Conservation (phyloP, 2,329 filamentous ascomycete genomes). For the Cladosporium austrohemisphaericum region DNA sequence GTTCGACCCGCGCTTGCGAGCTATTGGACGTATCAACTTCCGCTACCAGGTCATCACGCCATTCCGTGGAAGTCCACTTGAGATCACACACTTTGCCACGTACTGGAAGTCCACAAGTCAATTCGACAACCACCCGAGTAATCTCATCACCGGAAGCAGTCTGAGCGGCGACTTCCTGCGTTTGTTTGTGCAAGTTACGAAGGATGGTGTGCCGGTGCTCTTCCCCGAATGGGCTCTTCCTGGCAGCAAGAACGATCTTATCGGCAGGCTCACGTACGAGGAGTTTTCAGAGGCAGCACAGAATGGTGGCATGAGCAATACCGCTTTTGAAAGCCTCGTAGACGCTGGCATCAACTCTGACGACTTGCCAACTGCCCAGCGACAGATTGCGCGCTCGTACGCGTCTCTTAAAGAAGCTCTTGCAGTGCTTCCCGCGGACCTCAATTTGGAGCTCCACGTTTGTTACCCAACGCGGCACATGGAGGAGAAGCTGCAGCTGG, state of each 20-base stretch:
- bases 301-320: conserved; percentile 25
- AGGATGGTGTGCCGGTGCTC: conserved; percentile 79
- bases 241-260: conserved; percentile 60
- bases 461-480: conserved; percentile 77
- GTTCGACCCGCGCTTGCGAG: conserved; percentile 85
- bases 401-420: conserved; percentile 77
- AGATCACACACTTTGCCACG: conserved; percentile 97
- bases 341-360: conserved; percentile 29
- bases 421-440: conserved; percentile 66
- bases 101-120: conserved; percentile 99
- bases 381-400: conserved; percentile 67
- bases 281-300: conserved; percentile 59
- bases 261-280: conserved; percentile 71
- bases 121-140: conserved; percentile 76
- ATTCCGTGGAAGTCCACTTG: conserved; percentile 84
- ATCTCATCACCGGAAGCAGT: conserved; percentile 90
- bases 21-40: conserved; percentile 92
- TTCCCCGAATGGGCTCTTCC: conserved; percentile 74
- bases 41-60: conserved; percentile 95
- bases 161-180: conserved; percentile 92
- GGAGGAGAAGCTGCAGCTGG: conserved; percentile 65
- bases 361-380: conserved; percentile 63
- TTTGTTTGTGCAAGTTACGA: conserved; percentile 86
- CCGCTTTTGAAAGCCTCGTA: conserved; percentile 27
- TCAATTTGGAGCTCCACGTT: conserved; percentile 90